A percentile compares a stretch with the other conserved stretches of the same genome.
These are phyloP conservation scores for Linanthus parryae DNA, from an alignment of 148 eudicot genomes.

Conservation along the genomic window DNA sequence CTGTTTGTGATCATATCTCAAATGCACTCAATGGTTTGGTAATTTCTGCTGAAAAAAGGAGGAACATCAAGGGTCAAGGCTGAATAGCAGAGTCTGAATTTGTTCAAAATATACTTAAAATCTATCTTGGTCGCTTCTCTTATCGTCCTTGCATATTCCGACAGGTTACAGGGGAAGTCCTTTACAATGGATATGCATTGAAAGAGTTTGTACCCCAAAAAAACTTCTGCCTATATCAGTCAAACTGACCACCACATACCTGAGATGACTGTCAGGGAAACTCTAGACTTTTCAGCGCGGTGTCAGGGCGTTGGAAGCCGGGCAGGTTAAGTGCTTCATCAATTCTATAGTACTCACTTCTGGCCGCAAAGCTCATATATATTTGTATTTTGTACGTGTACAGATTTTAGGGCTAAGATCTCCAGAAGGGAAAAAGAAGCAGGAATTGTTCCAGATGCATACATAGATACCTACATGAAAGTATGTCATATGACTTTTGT, in stretches of 20 bases:
- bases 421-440: slow-evolving; percentile 65
- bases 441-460: slow-evolving; percentile 62
- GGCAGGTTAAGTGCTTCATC: slow-evolving; percentile 30
- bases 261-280: slow-evolving; percentile 71
- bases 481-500: slow-evolving; percentile 15
- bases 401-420: slow-evolving; percentile 47
- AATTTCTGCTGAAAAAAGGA: too few relatives aligned
- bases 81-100: too few relatives aligned
- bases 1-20: too few relatives aligned
- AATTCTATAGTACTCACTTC: background rate
- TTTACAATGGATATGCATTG: slow-evolving; percentile 59
- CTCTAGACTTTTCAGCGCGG: slow-evolving; percentile 61
- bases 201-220: slow-evolving; percentile 59
- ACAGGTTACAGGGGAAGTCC: slow-evolving; percentile 53
- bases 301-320: slow-evolving; percentile 74
- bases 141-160: background rate
- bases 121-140: background rate
- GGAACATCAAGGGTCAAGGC: too few relatives aligned
- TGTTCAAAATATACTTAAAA: too few relatives aligned
- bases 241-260: slow-evolving; percentile 65
- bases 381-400: background rate
- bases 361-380: background rate
- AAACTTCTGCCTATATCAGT: slow-evolving; percentile 59
- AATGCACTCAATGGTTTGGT: too few relatives aligned
- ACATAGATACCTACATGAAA: slow-evolving; percentile 73